A percentile compares a stretch with the other conserved stretches of the same genome.
Evolutionary conservation across 208 protist species (phyloP).

Genomic region (Acanthamoeba rhysodes): DNA sequence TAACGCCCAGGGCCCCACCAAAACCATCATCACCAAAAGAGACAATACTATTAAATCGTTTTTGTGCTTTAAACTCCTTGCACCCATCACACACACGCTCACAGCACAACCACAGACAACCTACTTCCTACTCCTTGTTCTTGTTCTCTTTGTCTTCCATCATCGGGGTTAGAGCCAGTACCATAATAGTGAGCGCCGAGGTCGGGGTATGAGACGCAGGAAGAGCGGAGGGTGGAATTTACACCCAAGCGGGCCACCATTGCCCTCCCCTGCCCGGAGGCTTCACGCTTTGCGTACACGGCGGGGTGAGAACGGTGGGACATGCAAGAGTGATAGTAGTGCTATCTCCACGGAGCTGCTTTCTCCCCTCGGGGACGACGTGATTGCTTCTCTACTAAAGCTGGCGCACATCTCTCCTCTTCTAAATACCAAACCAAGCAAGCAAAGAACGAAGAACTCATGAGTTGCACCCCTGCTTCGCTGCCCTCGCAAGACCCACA

Average conservation of each 20-base stretch:
- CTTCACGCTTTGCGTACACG: neutral
- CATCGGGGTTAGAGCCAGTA: no score
- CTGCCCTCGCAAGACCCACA: no score
- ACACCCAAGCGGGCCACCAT: constrained; percentile 40
- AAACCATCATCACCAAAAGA: neutral
- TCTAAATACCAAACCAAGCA: no score
- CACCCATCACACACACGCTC: no score
- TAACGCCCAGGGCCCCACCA: neutral
- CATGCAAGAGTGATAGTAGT: constrained; percentile 1
- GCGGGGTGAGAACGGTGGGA: constrained; percentile 20
- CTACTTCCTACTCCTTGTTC: no score
- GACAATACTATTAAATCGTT: neutral
- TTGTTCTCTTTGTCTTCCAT: no score
- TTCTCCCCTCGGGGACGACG: neutral
- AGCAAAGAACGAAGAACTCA: no score
- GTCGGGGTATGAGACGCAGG: neutral
- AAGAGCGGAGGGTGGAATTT: neutral
- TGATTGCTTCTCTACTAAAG: constrained; percentile 67
- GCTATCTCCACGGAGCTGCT: constrained; percentile 55
- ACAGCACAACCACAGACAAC: no score
- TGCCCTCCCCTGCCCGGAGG: neutral
- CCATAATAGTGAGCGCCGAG: no score
- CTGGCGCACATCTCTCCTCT: neutral
- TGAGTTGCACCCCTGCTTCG: no score
- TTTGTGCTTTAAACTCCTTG: no score